These are phyloP conservation scores for Dianthus caryophyllus DNA, from an alignment of 148 eudicot species.

Conservation along the genomic window DNA sequence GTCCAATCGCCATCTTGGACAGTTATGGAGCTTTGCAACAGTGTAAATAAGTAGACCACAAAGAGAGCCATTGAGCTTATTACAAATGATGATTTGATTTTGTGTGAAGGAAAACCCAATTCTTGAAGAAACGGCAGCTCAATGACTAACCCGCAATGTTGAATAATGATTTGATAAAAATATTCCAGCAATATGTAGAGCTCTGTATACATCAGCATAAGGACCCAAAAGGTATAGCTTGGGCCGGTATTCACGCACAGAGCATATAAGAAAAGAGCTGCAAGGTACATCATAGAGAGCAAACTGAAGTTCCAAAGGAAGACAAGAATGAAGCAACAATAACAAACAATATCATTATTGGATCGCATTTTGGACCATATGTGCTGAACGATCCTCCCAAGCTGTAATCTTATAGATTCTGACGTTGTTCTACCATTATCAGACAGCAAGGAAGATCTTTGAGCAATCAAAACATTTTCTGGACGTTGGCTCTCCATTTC, in stretches of 20 bases:
- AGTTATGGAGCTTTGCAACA: slow-evolving; percentile 88
- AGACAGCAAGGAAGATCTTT: slow-evolving; percentile 71
- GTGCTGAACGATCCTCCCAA: slow-evolving; percentile 63
- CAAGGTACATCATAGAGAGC: slow-evolving; percentile 93
- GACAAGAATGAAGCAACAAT: slow-evolving; percentile 85
- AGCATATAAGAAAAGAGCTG: slow-evolving; percentile 86
- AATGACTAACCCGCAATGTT: slow-evolving; percentile 79
- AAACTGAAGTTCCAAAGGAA: slow-evolving; percentile 98
- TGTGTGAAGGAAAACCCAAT: slow-evolving; percentile 66
- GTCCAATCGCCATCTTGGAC: slow-evolving; percentile 91
- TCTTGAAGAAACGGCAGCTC: slow-evolving; percentile 50
- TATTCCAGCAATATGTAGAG: slow-evolving; percentile 74
- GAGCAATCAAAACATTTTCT: slow-evolving; percentile 33
- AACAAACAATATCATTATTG: slow-evolving; percentile 89
- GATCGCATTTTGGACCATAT: slow-evolving; percentile 95
- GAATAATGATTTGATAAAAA: slow-evolving; percentile 86
- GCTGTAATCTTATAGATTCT: slow-evolving; percentile 65
- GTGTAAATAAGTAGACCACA: slow-evolving; percentile 87
- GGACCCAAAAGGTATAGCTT: slow-evolving; percentile 77
- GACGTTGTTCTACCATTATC: slow-evolving; percentile 64
- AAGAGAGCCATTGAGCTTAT: slow-evolving; percentile 74
- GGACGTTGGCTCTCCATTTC: slow-evolving; percentile 39
- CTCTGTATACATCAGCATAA: slow-evolving; percentile 87
- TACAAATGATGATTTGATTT: slow-evolving; percentile 77
- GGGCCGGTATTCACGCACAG: slow-evolving; percentile 92